Percentiles rank a stretch among this genome's conserved stretches.
Evolutionary conservation across 441 rosid species (phyloP).

Genomic region (Jatropha podagrica): DNA sequence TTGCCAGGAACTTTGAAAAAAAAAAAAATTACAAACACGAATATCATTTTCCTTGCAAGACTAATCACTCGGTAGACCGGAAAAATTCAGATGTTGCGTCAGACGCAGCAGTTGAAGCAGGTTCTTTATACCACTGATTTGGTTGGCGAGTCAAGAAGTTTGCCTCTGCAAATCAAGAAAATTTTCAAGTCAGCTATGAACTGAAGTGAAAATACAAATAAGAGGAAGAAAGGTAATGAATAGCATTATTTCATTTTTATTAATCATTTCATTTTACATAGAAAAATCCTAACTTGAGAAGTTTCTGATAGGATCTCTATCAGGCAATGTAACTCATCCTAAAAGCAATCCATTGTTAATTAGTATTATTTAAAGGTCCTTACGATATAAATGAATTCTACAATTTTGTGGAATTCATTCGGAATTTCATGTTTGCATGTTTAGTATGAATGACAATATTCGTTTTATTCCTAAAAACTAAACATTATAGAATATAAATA

Average conservation of each 20-base stretch:
- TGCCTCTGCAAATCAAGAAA: conserved; percentile 62
- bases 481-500: too few species aligned
- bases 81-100: conserved; percentile 39
- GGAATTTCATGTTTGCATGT: too few species aligned
- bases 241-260: too few species aligned
- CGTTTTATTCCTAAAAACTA: too few species aligned
- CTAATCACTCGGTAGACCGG: conserved; percentile 26
- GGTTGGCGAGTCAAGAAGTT: conserved; percentile 71
- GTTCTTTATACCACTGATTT: conserved; percentile 78
- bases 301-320: too few species aligned
- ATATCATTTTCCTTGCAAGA: neutral
- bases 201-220: neutral
- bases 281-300: neutral
- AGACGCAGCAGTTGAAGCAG: conserved; percentile 47
- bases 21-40: neutral
- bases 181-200: neutral
- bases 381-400: too few species aligned
- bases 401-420: too few species aligned
- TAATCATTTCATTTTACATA: neutral
- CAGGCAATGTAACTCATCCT: too few species aligned
- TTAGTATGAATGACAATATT: too few species aligned
- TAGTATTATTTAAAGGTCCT: too few species aligned
- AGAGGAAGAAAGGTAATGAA: neutral
- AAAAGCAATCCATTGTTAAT: too few species aligned
- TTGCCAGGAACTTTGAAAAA: neutral